Conservation (phyloP, 1,284 basidiomycete species). For the Ceratobasidium papillatum region DNA sequence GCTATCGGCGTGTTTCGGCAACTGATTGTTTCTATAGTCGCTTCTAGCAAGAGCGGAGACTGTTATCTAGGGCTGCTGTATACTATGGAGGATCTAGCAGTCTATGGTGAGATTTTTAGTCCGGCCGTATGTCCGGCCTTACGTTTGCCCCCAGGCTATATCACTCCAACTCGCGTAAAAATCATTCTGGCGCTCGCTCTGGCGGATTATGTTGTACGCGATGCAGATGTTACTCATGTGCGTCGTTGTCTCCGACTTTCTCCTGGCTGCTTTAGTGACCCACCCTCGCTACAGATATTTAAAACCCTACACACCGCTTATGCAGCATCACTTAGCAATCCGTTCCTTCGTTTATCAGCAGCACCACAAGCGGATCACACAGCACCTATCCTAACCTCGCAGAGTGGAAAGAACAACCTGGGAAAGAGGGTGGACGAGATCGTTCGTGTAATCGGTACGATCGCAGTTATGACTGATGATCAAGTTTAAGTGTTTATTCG, state of each 20-base stretch:
- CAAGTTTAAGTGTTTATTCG: slow-evolving; percentile 47
- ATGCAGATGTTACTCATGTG: slow-evolving; percentile 74
- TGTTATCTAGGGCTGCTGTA: slow-evolving; percentile 81
- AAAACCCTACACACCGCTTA: slow-evolving; percentile 84
- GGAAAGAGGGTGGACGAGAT: slow-evolving; percentile 71
- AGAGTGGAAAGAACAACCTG: slow-evolving; percentile 70
- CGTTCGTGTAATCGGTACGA: slow-evolving; percentile 57
- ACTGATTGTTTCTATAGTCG: slow-evolving; percentile 49
- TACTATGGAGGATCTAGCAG: slow-evolving; percentile 81
- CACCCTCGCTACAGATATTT: slow-evolving; percentile 65
- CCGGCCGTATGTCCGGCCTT: not conserved
- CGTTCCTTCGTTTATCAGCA: slow-evolving; percentile 71
- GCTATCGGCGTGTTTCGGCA: not conserved
- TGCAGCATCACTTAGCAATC: slow-evolving; percentile 77
- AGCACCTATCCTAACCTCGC: slow-evolving; percentile 65
- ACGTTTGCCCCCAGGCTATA: slow-evolving; percentile 58
- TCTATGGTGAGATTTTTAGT: slow-evolving; percentile 61
- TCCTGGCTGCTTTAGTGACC: not conserved
- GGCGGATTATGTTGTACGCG: slow-evolving; percentile 79
- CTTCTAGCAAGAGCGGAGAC: slow-evolving; percentile 64
- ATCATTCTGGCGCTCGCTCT: slow-evolving; percentile 77
- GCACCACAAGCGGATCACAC: slow-evolving; percentile 55
- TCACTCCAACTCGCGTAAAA: slow-evolving; percentile 81
- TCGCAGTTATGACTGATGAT: slow-evolving; percentile 56
- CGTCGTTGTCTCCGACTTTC: slow-evolving; percentile 46